Evolutionary conservation across 139 green algal species (phyloP).

Genomic region (Closterium sp.): DNA sequence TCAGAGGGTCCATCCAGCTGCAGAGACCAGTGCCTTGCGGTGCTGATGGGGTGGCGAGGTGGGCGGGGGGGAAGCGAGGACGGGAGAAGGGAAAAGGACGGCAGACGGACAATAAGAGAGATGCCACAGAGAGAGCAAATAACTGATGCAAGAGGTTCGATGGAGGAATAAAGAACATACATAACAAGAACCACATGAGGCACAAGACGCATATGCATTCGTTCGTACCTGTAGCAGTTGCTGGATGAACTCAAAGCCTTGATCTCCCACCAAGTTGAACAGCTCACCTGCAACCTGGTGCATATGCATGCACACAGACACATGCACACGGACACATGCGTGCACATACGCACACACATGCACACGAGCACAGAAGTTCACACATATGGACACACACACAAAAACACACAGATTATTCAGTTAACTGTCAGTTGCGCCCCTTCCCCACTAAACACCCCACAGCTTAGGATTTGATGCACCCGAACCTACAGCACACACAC

Average conservation of each 20-base stretch:
- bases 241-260: conserved; percentile 39
- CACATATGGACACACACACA: background rate
- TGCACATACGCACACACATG: background rate
- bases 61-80: background rate
- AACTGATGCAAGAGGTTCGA: no score
- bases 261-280: conserved; percentile 29
- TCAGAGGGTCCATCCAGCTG: background rate
- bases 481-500: conserved; percentile 1
- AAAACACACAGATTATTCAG: no score
- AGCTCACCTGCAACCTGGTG: background rate
- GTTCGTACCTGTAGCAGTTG: conserved; percentile 35
- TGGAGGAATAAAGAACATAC: no score
- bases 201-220: background rate
- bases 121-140: background rate
- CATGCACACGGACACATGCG: conserved; percentile 7
- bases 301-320: background rate
- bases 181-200: no score
- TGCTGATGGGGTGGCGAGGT: background rate
- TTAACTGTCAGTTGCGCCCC: no score
- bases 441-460: no score
- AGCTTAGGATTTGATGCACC: no score
- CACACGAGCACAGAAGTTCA: background rate
- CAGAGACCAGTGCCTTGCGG: background rate
- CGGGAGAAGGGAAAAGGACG: background rate
- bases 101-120: background rate